Percentiles rank a stretch among this genome's conserved stretches.
Evolutionary conservation across 169 alveolate genomes (phyloP).

Genomic region (Toxoplasma gondii): DNA sequence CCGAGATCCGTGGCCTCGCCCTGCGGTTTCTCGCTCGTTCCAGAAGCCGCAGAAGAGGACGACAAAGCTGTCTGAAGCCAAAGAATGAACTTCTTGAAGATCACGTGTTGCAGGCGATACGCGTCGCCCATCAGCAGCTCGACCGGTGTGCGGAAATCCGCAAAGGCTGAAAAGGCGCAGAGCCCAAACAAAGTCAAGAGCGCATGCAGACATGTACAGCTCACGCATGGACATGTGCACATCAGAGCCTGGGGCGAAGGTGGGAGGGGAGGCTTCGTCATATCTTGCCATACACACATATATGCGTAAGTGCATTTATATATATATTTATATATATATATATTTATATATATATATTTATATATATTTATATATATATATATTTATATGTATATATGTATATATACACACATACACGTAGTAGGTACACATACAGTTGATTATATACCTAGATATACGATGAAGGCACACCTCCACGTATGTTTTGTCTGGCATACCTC

Average conservation of each 20-base stretch:
- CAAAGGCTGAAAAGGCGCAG: background rate
- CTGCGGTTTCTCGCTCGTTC: background rate
- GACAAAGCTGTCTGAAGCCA: background rate
- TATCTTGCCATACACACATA: too few species aligned
- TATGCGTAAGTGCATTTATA: background rate
- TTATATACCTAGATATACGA: too few species aligned
- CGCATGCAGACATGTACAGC: background rate
- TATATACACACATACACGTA: too few species aligned
- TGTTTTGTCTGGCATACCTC: background rate
- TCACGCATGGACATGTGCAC: background rate
- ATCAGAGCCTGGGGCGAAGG: background rate
- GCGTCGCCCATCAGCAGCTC: slow-evolving; percentile 26
- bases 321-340: background rate
- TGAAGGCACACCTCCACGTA: too few species aligned
- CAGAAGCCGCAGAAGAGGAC: background rate
- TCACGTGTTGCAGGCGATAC: background rate
- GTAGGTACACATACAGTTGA: too few species aligned
- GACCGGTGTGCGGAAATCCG: background rate
- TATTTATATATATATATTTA: background rate
- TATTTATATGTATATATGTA: too few species aligned
- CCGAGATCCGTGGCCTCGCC: background rate
- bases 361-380: background rate
- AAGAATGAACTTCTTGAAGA: background rate
- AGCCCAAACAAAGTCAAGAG: background rate
- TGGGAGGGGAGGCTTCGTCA: too few species aligned